Evolutionary conservation across 345 rosid genomes (phyloP).

Genomic region (Lepidium aucheri): DNA sequence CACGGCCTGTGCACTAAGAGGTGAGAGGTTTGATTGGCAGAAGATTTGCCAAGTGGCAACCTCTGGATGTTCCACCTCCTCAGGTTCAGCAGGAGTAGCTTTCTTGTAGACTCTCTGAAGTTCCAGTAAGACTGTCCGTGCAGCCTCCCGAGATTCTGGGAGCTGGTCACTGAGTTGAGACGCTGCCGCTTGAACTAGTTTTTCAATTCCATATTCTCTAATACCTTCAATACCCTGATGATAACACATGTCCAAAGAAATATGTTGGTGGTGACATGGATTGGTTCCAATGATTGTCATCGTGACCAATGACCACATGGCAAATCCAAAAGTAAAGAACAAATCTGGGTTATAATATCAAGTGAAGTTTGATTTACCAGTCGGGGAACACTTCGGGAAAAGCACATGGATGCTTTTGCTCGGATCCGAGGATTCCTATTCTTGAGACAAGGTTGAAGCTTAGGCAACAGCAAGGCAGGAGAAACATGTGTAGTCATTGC

Average conservation of each 20-base stretch:
- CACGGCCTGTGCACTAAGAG: constrained; percentile 67
- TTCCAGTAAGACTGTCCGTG: constrained; percentile 62
- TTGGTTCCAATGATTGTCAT: not conserved
- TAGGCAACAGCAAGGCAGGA: constrained; percentile 50
- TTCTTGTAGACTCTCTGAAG: constrained; percentile 56
- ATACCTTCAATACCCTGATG: constrained; percentile 68
- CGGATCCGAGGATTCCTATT: constrained; percentile 67
- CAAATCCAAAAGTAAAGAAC: not conserved
- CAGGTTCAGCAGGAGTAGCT: constrained; percentile 24
- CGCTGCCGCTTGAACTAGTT: constrained; percentile 65
- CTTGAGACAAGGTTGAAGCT: constrained; percentile 65
- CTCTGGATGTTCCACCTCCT: constrained; percentile 39
- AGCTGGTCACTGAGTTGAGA: constrained; percentile 79
- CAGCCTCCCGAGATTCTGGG: constrained; percentile 80
- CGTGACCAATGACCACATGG: not conserved
- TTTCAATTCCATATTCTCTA: constrained; percentile 60
- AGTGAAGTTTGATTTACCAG: constrained; percentile 34
- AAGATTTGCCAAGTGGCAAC: constrained; percentile 58
- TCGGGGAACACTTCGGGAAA: constrained; percentile 55
- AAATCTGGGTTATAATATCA: not conserved
- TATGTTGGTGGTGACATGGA: not conserved
- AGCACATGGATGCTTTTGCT: constrained; percentile 77
- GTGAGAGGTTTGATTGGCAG: constrained; percentile 64
- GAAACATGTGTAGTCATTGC: constrained; percentile 62
- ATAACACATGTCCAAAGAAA: not conserved